Evolutionary conservation across 2,329 filamentous ascomycete species (phyloP).

Genomic region (Colletotrichum tropicicola): DNA sequence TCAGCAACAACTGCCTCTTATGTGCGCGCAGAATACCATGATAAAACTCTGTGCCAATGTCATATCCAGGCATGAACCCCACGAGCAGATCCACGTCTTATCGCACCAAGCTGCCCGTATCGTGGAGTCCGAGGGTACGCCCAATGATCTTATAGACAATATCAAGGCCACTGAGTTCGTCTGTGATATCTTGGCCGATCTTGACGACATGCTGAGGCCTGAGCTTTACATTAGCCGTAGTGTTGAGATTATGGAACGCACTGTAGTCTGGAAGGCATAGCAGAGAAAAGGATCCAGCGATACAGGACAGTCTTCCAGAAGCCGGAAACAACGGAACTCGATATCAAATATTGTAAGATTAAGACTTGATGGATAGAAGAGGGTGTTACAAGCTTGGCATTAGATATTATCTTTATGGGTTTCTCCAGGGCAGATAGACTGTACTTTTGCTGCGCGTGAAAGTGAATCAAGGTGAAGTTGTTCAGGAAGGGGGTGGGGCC

Average conservation of each 20-base stretch:
- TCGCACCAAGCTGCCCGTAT: constrained; percentile 59
- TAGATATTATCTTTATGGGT: too few relatives aligned
- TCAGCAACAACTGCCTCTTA: constrained; percentile 85
- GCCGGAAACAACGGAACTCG: constrained; percentile 45
- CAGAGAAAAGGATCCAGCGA: constrained; percentile 48
- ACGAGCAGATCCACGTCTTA: constrained; percentile 87
- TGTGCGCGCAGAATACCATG: constrained; percentile 75
- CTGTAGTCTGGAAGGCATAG: constrained; percentile 47
- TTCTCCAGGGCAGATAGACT: too few relatives aligned
- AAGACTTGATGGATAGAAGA: too few relatives aligned
- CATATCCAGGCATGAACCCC: constrained; percentile 77
- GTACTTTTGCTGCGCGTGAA: too few relatives aligned
- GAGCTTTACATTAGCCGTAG: constrained; percentile 59
- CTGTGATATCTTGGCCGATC: constrained; percentile 72
- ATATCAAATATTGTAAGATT: too few relatives aligned
- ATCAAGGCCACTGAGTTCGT: constrained; percentile 81
- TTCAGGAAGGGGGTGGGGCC: too few relatives aligned
- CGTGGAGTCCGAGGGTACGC: constrained; percentile 39
- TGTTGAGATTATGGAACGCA: constrained; percentile 54
- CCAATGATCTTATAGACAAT: constrained; percentile 62
- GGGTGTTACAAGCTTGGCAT: too few relatives aligned
- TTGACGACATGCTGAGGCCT: constrained; percentile 74
- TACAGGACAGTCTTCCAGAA: constrained; percentile 46
- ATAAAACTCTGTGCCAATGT: constrained; percentile 81
- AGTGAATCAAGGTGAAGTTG: too few relatives aligned